Evolutionary conservation across 805 yeast genomes (phyloP), one percentile per base, ranked within the genome.

Genomic region (Candida sphagnicola): DNA sequence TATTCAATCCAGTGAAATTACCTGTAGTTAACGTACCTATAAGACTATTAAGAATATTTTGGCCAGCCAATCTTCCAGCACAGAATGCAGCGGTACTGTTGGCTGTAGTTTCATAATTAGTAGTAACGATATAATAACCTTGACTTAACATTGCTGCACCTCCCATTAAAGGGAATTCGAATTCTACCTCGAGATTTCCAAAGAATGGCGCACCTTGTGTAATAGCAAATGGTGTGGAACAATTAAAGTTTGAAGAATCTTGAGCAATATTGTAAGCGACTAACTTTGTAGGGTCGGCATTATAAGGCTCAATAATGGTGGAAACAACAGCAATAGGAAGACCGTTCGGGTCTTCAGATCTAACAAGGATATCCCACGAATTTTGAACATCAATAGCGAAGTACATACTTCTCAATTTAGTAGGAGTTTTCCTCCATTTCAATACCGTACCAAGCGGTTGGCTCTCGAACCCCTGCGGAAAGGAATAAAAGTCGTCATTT

Each of bases 91-190:
- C 49, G 15, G 51, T 50, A 3, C 15, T 16, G 18, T 28, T 18
- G 13, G 31, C 35, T 5, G 56, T 54, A 3, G 71, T 70, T 39
- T 64, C 63, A 37, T 62, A 61, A 43, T 64, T 70, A 0, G 70
- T 60, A 4, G 52, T 47, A 1, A 59, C 54, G 3, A 65, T 64
- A 42, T 48, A 57, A 50, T 58, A 65, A 5, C 71, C 72, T 19
- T 54, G 40, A 18, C 18, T n/a, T 28, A 57, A 36, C 8, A 38
- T 15, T 31, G 13, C 47, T 13, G 54, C 54, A 10, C 43, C 48
- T 16, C 44, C 53, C 18, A 53, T 40, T n/a, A 47, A 41, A 12
- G 38, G 39, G 41, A 42, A 45, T 41, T 50, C 59, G 2, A 47
- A 44, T 34, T 48, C 46, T 2, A 48, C 34, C 14, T 35, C 28